Evolutionary conservation across 768 basidiomycete species (phyloP), one percentile per base, ranked within the genome.

Genomic region (Gymnopilus dilepis): DNA sequence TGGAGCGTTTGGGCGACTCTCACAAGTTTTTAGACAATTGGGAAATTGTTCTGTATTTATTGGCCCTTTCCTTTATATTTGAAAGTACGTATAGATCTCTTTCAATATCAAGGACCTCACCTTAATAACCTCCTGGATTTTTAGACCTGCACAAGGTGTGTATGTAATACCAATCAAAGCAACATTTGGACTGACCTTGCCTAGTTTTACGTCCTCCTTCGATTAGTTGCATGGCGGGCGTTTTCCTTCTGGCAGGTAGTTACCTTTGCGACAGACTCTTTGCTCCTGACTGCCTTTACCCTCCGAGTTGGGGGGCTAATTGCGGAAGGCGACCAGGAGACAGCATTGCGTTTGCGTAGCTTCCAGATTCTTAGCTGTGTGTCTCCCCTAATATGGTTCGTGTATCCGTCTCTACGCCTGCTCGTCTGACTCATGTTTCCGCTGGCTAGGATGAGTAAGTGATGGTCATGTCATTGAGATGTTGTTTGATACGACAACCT

Each of bases 341-440:
- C 70, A 24, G 65, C 69, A 54, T 67, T 86, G 61, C 81, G 82
- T 56, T 64, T 94, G 15, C 80, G 73, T 60, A 96, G 95, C 73
- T 98, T 97, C 77, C 94, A 96, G 70, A 83, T 94, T 28, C 77
- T 97, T 38, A 93, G 92, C 77, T 94, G 89, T 73, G 94, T 91
- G 6, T 85, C 93, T 2, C 94, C 94, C 0, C 82, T 97, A 52
- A 89, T 96, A 45, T 97, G 94, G 95, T 92, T 65, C 56, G 88
- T 74, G 21, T 19, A 8, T 60, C 21, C 61, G 31, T 12, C 13
- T 53, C 43, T 48, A 45, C 34, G 41, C 22, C 40, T 26, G 52
- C 24, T 40, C 26, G 22, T 4, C 42, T 12, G 9, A 11, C 22
- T 55, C 6, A 43, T 12, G 1, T n/a, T 24, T 52, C 31, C 58